Percentiles rank a stretch among this genome's conserved stretches.
Evolutionary conservation across 495 filamentous ascomycete genomes (phyloP).

Genomic region (Hyaloscypha finlandica): DNA sequence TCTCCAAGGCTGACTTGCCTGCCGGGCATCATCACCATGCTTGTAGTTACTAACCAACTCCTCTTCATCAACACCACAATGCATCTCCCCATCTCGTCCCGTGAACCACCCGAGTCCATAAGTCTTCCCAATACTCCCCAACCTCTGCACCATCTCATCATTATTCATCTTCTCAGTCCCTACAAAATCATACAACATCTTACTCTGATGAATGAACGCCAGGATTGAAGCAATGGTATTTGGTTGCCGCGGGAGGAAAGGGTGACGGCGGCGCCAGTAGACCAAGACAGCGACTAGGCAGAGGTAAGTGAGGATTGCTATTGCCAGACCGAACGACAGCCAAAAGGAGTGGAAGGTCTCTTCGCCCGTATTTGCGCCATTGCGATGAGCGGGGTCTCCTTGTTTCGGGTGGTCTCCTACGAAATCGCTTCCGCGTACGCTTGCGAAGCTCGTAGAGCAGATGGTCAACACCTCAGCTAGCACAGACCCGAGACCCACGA

Average conservation of each 20-base stretch:
- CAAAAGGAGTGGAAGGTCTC: slow-evolving; percentile 64
- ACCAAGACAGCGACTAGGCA: slow-evolving; percentile 53
- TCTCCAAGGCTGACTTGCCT: slow-evolving; percentile 32
- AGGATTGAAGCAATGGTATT: slow-evolving; percentile 72
- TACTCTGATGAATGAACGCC: slow-evolving; percentile 71
- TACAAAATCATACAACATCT: slow-evolving; percentile 73
- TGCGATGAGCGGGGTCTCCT: not conserved
- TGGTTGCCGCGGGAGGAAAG: slow-evolving; percentile 72
- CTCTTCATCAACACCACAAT: slow-evolving; percentile 74
- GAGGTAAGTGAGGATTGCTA: slow-evolving; percentile 60
- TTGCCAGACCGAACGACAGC: slow-evolving; percentile 56
- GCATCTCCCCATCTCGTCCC: slow-evolving; percentile 63
- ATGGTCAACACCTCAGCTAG: slow-evolving; percentile 70
- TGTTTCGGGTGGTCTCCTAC: slow-evolving; percentile 22
- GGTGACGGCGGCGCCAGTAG: slow-evolving; percentile 54
- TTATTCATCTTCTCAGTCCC: slow-evolving; percentile 62
- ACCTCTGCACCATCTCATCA: slow-evolving; percentile 52
- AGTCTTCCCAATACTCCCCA: slow-evolving; percentile 57
- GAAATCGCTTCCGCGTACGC: slow-evolving; percentile 59
- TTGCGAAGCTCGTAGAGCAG: slow-evolving; percentile 60
- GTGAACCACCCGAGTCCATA: slow-evolving; percentile 75
- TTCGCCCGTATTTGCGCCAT: slow-evolving; percentile 47
- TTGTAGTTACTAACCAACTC: slow-evolving; percentile 60
- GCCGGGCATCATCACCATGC: slow-evolving; percentile 47
- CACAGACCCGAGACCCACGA: slow-evolving; percentile 62